A percentile compares a stretch with the other conserved stretches of the same genome.
These are phyloP conservation scores for Tetragonia tetragonoides DNA, from an alignment of 148 eudicot species.

Conservation along the genomic window DNA sequence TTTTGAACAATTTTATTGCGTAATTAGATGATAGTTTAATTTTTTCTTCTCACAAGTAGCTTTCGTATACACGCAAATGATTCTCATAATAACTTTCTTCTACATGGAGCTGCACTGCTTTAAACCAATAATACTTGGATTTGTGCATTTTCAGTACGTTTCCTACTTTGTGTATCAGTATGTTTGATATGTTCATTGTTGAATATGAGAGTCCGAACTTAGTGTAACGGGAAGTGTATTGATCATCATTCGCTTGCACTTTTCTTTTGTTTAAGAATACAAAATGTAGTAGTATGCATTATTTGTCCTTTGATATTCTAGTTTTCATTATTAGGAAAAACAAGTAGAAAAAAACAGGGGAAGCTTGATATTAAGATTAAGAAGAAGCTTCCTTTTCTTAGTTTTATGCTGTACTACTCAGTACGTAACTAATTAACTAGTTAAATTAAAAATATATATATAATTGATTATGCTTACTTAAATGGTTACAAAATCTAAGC, in stretches of 20 bases:
- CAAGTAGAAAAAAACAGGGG: not conserved
- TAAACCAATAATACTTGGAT: not conserved
- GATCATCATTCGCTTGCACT: too few species aligned
- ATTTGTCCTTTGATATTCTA: too few species aligned
- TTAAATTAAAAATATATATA: not conserved
- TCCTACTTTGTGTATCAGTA: too few species aligned
- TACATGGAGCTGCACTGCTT: not conserved
- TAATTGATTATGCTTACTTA: constrained; percentile 12
- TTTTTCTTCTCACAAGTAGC: not conserved
- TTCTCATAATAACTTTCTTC: constrained; percentile 1
- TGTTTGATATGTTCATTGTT: too few species aligned
- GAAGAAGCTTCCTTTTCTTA: constrained; percentile 23
- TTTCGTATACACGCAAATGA: constrained; percentile 8
- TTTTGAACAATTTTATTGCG: too few species aligned
- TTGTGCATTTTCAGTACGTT: not conserved
- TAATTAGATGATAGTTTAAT: not conserved
- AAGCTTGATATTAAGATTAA: not conserved
- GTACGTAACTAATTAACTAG: too few species aligned
- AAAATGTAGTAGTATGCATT: too few species aligned
- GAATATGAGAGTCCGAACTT: too few species aligned
- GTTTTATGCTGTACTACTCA: not conserved
- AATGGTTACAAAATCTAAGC: constrained; percentile 38
- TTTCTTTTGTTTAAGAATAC: too few species aligned
- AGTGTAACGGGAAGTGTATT: too few species aligned
- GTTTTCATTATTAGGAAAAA: not conserved